phyloP scores from a whole-genome alignment of 83 land plant genomes.

The Diphasiastrum complanatum region DNA sequence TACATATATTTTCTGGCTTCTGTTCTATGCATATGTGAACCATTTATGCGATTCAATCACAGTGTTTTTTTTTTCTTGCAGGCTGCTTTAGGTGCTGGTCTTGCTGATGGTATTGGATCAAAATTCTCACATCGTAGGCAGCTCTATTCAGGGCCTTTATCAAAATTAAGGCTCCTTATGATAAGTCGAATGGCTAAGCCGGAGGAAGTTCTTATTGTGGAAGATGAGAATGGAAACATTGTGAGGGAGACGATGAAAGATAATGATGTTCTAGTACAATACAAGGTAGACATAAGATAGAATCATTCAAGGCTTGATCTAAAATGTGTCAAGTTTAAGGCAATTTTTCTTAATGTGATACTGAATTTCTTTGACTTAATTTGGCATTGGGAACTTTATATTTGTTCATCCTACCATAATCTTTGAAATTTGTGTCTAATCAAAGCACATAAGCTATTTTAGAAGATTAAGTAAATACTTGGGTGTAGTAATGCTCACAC shows the following conservation, averaged over 20 bases:
- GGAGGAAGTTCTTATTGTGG: conserved; percentile 97
- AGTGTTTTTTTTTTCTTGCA: conserved; percentile 18
- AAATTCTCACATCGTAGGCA: conserved; percentile 59
- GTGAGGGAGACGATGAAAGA: conserved; percentile 99
- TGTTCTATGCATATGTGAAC: background rate
- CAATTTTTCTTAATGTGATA: no score
- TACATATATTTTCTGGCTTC: background rate
- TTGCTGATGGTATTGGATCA: conserved; percentile 76
- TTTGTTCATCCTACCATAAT: no score
- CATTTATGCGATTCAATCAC: background rate
- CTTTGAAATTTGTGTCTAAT: no score
- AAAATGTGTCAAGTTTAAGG: no score
- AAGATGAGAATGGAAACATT: conserved; percentile 99
- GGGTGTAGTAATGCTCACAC: no score
- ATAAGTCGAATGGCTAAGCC: conserved; percentile 99
- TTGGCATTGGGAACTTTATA: no score
- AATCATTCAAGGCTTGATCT: no score
- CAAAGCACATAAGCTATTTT: no score
- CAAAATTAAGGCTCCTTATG: conserved; percentile 89
- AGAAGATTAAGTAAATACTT: no score
- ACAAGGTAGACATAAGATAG: no score
- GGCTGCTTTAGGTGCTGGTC: conserved; percentile 46
- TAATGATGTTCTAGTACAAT: conserved; percentile 98
- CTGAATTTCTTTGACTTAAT: no score
- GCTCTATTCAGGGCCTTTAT: conserved; percentile 73